Conservation (phyloP, 768 basidiomycete species). For the Pulveroboletus sp. region DNA sequence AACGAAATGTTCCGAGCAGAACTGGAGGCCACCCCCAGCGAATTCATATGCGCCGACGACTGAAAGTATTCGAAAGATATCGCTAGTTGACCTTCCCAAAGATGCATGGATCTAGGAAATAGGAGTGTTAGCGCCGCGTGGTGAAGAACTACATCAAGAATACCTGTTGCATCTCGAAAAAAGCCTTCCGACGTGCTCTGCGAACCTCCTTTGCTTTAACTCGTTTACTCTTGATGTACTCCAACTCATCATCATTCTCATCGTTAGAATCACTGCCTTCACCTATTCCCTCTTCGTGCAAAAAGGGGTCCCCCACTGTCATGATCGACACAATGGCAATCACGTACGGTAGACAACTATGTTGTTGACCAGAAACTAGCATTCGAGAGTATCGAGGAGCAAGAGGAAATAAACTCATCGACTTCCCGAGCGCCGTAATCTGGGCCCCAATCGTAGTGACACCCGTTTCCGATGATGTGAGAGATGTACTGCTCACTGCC, state of each 20-base stretch:
- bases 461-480: slow-evolving; percentile 18
- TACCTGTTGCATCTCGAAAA: slow-evolving; percentile 80
- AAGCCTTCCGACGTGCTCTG: slow-evolving; percentile 64
- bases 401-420: slow-evolving; percentile 92
- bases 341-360: slow-evolving; percentile 88
- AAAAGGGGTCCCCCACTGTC: slow-evolving; percentile 93
- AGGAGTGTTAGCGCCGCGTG: not conserved
- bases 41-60: slow-evolving; percentile 98
- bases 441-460: slow-evolving; percentile 43
- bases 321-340: slow-evolving; percentile 87
- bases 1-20: slow-evolving; percentile 89
- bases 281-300: slow-evolving; percentile 70
- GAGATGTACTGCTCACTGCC: slow-evolving; percentile 50
- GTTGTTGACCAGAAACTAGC: slow-evolving; percentile 81
- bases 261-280: slow-evolving; percentile 37
- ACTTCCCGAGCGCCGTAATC: slow-evolving; percentile 86
- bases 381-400: slow-evolving; percentile 95
- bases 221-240: slow-evolving; percentile 44
- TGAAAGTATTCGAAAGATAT: slow-evolving; percentile 82
- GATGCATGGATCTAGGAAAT: slow-evolving; percentile 61
- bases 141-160: slow-evolving; percentile 11
- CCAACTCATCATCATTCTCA: slow-evolving; percentile 36
- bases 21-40: slow-evolving; percentile 71
- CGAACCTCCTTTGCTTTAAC: slow-evolving; percentile 52
- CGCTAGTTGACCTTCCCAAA: slow-evolving; percentile 77